Evolutionary conservation across 2,329 filamentous ascomycete species (phyloP).

Genomic region (Stenocarpella maydis): DNA sequence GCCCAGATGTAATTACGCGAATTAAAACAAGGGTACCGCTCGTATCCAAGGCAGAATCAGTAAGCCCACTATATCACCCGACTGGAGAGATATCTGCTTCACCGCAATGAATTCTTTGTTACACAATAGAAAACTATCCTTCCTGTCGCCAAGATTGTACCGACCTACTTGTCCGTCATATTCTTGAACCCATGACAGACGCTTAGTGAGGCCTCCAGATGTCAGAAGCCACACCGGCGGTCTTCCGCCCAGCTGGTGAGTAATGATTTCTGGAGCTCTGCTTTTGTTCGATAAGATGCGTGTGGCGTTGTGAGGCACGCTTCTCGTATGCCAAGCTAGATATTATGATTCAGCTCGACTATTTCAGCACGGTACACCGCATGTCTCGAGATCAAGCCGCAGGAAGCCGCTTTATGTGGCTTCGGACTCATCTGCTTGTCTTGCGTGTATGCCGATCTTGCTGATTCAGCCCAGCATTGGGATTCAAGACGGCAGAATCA

Average conservation of each 20-base stretch:
- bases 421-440: background rate
- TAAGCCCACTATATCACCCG: background rate
- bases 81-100: background rate
- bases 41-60: constrained; percentile 8
- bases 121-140: background rate
- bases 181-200: background rate
- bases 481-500: background rate
- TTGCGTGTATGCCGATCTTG: background rate
- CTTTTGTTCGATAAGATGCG: background rate
- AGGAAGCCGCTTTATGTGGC: background rate
- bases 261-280: background rate
- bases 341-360: background rate
- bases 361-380: background rate
- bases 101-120: background rate
- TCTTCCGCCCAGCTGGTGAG: background rate
- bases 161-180: background rate
- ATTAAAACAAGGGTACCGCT: background rate
- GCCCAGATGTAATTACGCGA: background rate
- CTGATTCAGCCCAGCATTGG: background rate
- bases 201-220: background rate
- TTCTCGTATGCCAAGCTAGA: background rate
- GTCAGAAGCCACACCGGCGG: background rate
- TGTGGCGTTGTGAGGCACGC: background rate
- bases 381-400: background rate
- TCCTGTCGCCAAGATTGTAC: background rate